These are phyloP conservation scores for Mycena venus DNA, from an alignment of 768 basidiomycete genomes.

Conservation along the genomic window DNA sequence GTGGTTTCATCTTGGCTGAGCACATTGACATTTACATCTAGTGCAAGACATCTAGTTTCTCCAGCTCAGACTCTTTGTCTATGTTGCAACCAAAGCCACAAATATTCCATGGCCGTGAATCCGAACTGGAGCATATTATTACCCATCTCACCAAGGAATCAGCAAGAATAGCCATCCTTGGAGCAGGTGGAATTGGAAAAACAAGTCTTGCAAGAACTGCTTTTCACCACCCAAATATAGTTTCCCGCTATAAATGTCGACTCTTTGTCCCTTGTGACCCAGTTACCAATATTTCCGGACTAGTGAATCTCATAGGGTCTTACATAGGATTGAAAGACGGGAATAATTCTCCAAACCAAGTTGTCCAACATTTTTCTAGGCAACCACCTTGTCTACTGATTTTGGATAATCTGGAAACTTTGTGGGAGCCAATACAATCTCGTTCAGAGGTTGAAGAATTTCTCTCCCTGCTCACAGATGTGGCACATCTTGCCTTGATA, in stretches of 20 bases:
- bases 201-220: not conserved
- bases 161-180: no score
- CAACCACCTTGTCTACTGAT: not conserved
- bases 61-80: not conserved
- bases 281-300: not conserved
- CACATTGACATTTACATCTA: not conserved
- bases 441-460: not conserved
- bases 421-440: not conserved
- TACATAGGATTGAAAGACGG: not conserved
- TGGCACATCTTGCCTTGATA: not conserved
- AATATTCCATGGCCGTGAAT: not conserved
- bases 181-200: no score
- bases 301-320: not conserved
- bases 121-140: not conserved
- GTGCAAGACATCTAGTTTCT: no score
- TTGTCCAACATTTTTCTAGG: not conserved
- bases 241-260: not conserved
- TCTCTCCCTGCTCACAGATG: not conserved
- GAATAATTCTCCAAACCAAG: not conserved
- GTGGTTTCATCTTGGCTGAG: not conserved
- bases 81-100: not conserved
- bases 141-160: not conserved
- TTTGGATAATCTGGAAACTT: not conserved
- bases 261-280: not conserved
- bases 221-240: not conserved